phyloP scores from a whole-genome alignment of 2,329 filamentous ascomycete genomes.

The Alternaria brassicae region DNA sequence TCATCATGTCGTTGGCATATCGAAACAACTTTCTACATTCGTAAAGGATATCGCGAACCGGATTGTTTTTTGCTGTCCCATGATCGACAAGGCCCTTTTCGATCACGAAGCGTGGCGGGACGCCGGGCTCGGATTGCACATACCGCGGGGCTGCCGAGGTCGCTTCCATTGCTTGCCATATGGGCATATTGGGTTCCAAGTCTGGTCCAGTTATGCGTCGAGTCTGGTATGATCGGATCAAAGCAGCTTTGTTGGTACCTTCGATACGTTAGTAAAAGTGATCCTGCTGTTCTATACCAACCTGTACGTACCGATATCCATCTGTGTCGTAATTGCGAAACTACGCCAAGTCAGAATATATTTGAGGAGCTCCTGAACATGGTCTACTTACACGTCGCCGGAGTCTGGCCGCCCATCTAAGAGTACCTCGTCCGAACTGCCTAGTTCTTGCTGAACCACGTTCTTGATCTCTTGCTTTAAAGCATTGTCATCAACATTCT shows the following conservation, averaged over 20 bases:
- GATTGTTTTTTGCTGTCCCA: conserved; percentile 44
- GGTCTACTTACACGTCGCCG: conserved; percentile 37
- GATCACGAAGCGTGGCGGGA: conserved; percentile 31
- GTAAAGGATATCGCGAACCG: conserved; percentile 40
- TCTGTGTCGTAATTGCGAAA: conserved; percentile 39
- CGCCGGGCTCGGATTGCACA: conserved; percentile 19
- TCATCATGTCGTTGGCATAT: conserved; percentile 42
- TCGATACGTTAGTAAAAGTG: not conserved
- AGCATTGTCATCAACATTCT: conserved; percentile 18
- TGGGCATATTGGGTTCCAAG: conserved; percentile 33
- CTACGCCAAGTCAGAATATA: conserved; percentile 22
- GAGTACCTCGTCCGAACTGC: conserved; percentile 29
- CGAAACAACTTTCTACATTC: conserved; percentile 42
- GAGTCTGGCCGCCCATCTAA: conserved; percentile 35
- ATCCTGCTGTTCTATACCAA: not conserved
- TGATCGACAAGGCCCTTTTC: conserved; percentile 42
- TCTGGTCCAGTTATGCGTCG: conserved; percentile 42
- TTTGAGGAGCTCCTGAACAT: not conserved
- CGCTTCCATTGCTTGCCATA: conserved; percentile 38
- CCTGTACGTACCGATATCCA: conserved; percentile 31
- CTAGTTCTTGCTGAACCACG: conserved; percentile 28
- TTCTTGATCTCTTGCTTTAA: conserved; percentile 33
- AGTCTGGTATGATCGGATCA: conserved; percentile 43
- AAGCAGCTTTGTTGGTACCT: conserved; percentile 35
- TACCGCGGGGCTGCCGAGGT: conserved; percentile 37